These are phyloP conservation scores for Podochytrium sp. DNA, from an alignment of 192 early-diverging fungal species.

Conservation along the genomic window DNA sequence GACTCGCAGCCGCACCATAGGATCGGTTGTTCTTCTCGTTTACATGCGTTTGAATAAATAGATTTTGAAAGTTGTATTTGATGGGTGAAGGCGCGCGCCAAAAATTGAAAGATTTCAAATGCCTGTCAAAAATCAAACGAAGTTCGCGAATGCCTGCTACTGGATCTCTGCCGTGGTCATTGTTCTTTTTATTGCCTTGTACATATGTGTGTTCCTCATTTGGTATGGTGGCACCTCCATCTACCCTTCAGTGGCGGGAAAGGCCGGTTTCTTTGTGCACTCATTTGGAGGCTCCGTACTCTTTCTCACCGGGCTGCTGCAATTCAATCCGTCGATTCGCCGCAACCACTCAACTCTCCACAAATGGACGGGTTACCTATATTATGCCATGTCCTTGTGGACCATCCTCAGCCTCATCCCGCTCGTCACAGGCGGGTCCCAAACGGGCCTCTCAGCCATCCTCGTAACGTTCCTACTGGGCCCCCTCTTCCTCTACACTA, in stretches of 20 bases:
- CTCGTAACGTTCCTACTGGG: background rate
- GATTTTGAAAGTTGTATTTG: no score
- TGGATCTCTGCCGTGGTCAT: background rate
- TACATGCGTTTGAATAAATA: no score
- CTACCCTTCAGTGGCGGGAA: background rate
- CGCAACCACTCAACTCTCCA: no score
- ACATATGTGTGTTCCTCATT: background rate
- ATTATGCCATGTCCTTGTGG: background rate
- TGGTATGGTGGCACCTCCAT: background rate
- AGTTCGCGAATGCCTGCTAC: background rate
- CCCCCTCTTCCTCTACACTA: background rate
- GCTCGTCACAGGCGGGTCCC: background rate
- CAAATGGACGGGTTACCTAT: no score
- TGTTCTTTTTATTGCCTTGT: background rate
- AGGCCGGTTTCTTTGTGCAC: background rate
- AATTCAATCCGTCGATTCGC: slow-evolving; percentile 10
- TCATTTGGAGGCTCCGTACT: background rate
- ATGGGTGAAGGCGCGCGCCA: no score
- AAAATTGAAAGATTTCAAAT: no score
- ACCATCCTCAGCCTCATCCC: background rate
- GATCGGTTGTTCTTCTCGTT: no score
- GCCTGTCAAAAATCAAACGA: no score
- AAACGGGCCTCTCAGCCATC: background rate
- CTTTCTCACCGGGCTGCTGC: background rate
- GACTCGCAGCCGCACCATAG: no score